Conservation (phyloP, 2,329 filamentous ascomycete species). For the Tolypocladium album region DNA sequence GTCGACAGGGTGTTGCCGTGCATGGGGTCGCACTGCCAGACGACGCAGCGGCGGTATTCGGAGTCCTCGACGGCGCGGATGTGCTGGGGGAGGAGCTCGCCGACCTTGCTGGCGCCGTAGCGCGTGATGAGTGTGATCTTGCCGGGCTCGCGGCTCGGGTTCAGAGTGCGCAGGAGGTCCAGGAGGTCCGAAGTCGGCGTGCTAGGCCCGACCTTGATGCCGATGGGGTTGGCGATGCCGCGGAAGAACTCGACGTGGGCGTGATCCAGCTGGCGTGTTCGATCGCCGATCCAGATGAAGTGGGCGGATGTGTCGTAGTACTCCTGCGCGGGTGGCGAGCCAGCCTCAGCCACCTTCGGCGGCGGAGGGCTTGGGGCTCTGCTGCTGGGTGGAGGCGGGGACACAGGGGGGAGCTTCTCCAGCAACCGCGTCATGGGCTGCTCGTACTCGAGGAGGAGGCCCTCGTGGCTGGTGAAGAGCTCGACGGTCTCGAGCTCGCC, state of each 20-base stretch:
- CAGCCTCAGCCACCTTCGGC: conserved; percentile 12
- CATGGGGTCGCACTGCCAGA: conserved; percentile 99
- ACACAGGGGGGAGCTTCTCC: conserved; percentile 42
- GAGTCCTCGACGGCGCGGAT: conserved; percentile 81
- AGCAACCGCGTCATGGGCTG: conserved; percentile 72
- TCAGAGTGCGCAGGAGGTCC: conserved; percentile 70
- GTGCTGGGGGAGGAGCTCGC: conserved; percentile 65
- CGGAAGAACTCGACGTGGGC: conserved; percentile 97
- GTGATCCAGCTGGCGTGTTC: conserved; percentile 84
- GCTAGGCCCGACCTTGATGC: conserved; percentile 87
- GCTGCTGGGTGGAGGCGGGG: conserved; percentile 3
- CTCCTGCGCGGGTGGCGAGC: conserved; percentile 32
- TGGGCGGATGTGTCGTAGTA: conserved; percentile 94
- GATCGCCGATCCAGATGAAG: conserved; percentile 97
- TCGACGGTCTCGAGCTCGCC: conserved; percentile 85
- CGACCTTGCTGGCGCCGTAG: conserved; percentile 74
- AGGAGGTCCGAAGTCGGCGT: conserved; percentile 71
- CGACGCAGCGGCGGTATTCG: conserved; percentile 55
- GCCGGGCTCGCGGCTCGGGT: conserved; percentile 70
- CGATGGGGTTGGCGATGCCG: conserved; percentile 89
- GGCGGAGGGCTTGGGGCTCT: conserved; percentile 32
- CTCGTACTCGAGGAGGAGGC: conserved; percentile 88
- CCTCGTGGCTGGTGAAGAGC: conserved; percentile 92
- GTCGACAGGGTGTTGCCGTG: conserved; percentile 72
- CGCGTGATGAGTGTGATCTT: conserved; percentile 96